A percentile compares a stretch with the other conserved stretches of the same genome.
Evolutionary conservation across 2,329 filamentous ascomycete genomes (phyloP).

Genomic region (Emericellopsis atlantica): DNA sequence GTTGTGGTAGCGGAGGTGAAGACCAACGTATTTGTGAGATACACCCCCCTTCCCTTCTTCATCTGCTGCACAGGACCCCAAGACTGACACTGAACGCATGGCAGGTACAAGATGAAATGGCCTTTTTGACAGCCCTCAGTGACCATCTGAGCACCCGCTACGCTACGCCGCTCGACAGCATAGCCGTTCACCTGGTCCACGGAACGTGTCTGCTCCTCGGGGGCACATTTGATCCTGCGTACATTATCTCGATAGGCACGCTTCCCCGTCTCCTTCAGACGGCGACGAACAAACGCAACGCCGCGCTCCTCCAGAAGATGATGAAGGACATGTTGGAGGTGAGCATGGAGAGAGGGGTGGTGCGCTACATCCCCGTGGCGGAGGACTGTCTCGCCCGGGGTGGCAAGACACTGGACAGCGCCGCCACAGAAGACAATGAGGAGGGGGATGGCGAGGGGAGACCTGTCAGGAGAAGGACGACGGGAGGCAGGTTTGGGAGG

Average conservation of each 20-base stretch:
- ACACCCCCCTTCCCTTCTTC: neutral
- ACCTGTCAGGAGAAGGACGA: neutral
- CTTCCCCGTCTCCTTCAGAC: constrained; percentile 57
- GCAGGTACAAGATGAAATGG: constrained; percentile 63
- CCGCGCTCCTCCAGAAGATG: constrained; percentile 63
- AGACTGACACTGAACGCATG: neutral
- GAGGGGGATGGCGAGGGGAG: neutral
- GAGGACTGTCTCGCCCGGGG: constrained; percentile 64
- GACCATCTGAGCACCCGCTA: constrained; percentile 64
- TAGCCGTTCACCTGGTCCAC: constrained; percentile 67
- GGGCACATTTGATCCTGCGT: constrained; percentile 66
- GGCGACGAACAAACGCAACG: constrained; percentile 69
- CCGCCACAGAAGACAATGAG: constrained; percentile 37
- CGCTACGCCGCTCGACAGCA: constrained; percentile 57
- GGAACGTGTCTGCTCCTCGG: constrained; percentile 63
- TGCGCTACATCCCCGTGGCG: constrained; percentile 57
- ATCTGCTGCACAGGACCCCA: neutral
- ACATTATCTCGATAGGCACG: constrained; percentile 62
- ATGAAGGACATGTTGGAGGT: constrained; percentile 62
- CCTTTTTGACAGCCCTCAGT: constrained; percentile 61
- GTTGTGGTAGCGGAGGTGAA: constrained; percentile 51
- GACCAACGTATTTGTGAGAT: constrained; percentile 45
- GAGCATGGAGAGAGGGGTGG: constrained; percentile 49
- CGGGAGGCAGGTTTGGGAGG: constrained; percentile 1
- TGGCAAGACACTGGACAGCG: constrained; percentile 51